These are phyloP conservation scores for Claviceps pazoutovae DNA, from an alignment of 2,329 filamentous ascomycete genomes.

Conservation along the genomic window DNA sequence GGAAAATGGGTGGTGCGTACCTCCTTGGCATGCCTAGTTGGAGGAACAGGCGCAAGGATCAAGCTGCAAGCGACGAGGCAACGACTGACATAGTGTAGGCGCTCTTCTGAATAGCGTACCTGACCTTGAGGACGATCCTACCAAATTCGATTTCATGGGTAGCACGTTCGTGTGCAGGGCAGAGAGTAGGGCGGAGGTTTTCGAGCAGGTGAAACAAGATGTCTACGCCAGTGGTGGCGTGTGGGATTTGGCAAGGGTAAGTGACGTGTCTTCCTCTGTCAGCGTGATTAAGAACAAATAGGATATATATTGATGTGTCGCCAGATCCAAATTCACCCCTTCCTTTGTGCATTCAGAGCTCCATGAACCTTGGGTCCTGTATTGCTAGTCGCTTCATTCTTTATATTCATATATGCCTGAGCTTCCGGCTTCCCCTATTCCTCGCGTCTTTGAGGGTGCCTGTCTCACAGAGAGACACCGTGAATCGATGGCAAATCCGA, in stretches of 20 bases:
- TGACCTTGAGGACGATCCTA: conserved; percentile 37
- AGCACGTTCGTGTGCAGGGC: conserved; percentile 57
- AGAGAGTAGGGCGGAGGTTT: conserved; percentile 53
- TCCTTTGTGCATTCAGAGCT: conserved; percentile 27
- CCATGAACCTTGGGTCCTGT: conserved; percentile 8
- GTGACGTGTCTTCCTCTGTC: neutral
- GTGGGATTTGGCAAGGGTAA: conserved; percentile 63
- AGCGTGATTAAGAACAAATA: neutral
- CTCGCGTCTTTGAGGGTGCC: no score
- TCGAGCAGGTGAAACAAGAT: conserved; percentile 54
- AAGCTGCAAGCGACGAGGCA: neutral
- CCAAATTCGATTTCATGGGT: conserved; percentile 56
- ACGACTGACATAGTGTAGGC: conserved; percentile 27
- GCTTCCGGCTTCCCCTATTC: neutral
- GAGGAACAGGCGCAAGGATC: neutral
- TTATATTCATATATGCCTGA: conserved; percentile 4
- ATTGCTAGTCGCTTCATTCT: neutral
- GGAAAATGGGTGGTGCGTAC: conserved; percentile 50
- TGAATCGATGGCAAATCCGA: no score
- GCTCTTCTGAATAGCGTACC: conserved; percentile 55
- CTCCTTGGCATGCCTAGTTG: neutral
- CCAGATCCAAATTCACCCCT: conserved; percentile 35
- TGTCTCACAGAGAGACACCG: no score
- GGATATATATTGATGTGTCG: neutral
- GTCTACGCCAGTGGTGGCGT: conserved; percentile 59